Evolutionary conservation across 768 basidiomycete genomes (phyloP).

Genomic region (Hydnum rufescens): DNA sequence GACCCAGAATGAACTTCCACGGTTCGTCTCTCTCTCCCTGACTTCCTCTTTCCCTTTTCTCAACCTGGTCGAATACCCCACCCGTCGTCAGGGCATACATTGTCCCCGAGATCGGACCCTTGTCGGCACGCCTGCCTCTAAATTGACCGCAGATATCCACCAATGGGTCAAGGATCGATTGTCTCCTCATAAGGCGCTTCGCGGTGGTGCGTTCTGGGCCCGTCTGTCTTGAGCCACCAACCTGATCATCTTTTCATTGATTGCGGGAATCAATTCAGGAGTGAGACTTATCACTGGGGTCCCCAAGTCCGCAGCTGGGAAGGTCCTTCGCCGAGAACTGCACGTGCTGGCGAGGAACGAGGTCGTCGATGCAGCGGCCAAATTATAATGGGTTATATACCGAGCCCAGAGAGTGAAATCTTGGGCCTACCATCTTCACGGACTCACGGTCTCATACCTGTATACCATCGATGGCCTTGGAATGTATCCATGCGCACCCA

Average conservation of each 20-base stretch:
- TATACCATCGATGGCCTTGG: too few species aligned
- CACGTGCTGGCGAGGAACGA: slow-evolving; percentile 30
- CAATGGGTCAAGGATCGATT: slow-evolving; percentile 52
- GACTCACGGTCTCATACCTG: too few species aligned
- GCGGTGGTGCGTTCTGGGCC: slow-evolving; percentile 28
- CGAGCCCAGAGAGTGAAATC: too few species aligned
- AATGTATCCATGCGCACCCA: too few species aligned
- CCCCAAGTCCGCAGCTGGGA: slow-evolving; percentile 39
- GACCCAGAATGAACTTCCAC: slow-evolving; percentile 38
- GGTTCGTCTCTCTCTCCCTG: slow-evolving; percentile 21
- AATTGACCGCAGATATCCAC: slow-evolving; percentile 31
- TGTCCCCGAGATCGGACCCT: slow-evolving; percentile 15
- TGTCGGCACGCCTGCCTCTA: slow-evolving; percentile 16
- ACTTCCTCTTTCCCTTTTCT: not conserved
- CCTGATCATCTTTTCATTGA: not conserved
- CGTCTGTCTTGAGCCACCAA: not conserved
- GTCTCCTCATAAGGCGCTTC: slow-evolving; percentile 53
- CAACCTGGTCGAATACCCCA: not conserved
- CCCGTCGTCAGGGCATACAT: slow-evolving; percentile 19
- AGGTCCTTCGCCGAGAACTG: slow-evolving; percentile 65
- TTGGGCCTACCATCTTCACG: too few species aligned
- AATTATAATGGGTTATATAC: too few species aligned
- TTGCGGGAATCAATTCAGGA: slow-evolving; percentile 16
- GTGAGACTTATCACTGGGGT: slow-evolving; percentile 13
- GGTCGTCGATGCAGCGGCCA: not conserved